phyloP scores from a whole-genome alignment of 2,329 filamentous ascomycete species.

The Neonectria coccinea region DNA sequence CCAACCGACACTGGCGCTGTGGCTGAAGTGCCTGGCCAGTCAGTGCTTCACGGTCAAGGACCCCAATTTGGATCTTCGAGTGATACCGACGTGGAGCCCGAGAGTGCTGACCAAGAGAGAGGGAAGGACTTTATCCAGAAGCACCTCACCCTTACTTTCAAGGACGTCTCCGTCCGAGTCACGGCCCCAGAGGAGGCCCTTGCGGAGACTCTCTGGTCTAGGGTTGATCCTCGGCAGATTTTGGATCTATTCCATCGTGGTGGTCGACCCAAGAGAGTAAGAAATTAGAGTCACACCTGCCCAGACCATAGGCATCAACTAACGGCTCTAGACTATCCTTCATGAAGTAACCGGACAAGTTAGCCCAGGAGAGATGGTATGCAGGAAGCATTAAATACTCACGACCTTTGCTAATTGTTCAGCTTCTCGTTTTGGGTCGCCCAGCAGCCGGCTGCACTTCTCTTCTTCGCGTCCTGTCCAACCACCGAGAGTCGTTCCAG shows the following conservation, averaged over 20 bases:
- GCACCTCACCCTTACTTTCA: slow-evolving; percentile 38
- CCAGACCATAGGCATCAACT: not conserved
- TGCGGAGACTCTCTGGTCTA: slow-evolving; percentile 41
- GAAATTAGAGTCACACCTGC: not conserved
- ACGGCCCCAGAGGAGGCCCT: slow-evolving; percentile 36
- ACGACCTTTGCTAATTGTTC: slow-evolving; percentile 23
- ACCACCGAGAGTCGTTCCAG: slow-evolving; percentile 45
- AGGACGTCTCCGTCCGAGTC: slow-evolving; percentile 35
- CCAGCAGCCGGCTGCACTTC: slow-evolving; percentile 50
- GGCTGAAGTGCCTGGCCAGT: slow-evolving; percentile 9
- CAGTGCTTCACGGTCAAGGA: slow-evolving; percentile 6
- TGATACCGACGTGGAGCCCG: slow-evolving; percentile 36
- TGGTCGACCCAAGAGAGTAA: slow-evolving; percentile 21
- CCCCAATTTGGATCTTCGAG: slow-evolving; percentile 31
- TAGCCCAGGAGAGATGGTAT: slow-evolving; percentile 57
- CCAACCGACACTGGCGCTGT: slow-evolving; percentile 16
- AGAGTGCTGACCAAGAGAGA: slow-evolving; percentile 28
- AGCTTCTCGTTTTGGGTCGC: slow-evolving; percentile 49
- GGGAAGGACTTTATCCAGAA: slow-evolving; percentile 38
- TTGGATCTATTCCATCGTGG: slow-evolving; percentile 16
- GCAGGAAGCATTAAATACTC: not conserved
- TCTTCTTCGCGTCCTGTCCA: slow-evolving; percentile 47
- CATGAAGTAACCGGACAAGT: slow-evolving; percentile 54
- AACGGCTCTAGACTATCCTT: slow-evolving; percentile 51
- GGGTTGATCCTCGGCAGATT: slow-evolving; percentile 38